Evolutionary conservation across 2,329 filamentous ascomycete genomes (phyloP), one percentile per base, ranked within the genome.

Genomic region (Thyridium curvatum): DNA sequence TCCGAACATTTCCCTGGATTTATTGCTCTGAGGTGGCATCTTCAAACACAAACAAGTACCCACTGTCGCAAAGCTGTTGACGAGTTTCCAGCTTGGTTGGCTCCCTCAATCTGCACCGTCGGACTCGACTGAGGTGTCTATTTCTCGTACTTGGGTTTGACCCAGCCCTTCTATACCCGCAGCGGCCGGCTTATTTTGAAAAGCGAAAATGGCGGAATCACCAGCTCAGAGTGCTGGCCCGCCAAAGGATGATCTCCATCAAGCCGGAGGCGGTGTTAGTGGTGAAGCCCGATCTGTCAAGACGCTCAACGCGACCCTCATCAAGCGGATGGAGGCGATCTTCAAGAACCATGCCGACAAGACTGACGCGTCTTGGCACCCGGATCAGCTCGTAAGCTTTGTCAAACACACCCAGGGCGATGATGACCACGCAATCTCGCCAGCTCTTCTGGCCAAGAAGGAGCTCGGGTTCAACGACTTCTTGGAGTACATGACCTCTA

Each of bases 401-500:
- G 45, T 73, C 33, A 55, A 62, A 37, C 58, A 65, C 32, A 60
- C 66, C 17, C 74, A 78, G 52, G 61, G 57, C 30, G 65, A 77
- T 49, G 58, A 54, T 28, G 63, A 67, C 30, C 56, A 46, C n/a
- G 41, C 46, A 8, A 44, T 52, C 12, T 47, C 46, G 2, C 35
- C 46, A 4, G 43, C 33, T 26, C 51, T 59, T n/a, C 41, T 48
- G 15, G 37, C 47, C 18, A 45, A 54, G 12, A 59, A 62, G 12
- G 52, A 53, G 17, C 55, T 77, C 46, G 69, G 72, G 42, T 62
- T 76, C 33, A 51, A 58, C 33, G 62, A 53, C 40, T 79, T 79
- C 48, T 51, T 78, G 18, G 50, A 52, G n/a, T 79, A 77, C 59
- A 78, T 80, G 69, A 68, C 66, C 3, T 78, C 74, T 18, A 44